Percentiles rank a stretch among this genome's conserved stretches.
These are phyloP conservation scores for Ligustrum vulgare DNA, from an alignment of 257 asterid species.

Conservation along the genomic window DNA sequence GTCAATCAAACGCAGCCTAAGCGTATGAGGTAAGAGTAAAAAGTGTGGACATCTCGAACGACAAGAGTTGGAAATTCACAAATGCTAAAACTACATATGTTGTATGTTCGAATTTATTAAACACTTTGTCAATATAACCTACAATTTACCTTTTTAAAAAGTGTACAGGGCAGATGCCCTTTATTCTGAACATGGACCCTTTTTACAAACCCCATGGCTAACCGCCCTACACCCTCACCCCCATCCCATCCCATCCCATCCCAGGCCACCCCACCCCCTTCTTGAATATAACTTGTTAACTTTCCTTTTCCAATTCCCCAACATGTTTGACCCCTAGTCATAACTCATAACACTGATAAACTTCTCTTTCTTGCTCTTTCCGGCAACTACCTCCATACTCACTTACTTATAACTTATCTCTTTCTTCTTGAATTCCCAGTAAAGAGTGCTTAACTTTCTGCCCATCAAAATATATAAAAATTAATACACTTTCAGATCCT, in stretches of 20 bases:
- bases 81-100: too few species aligned
- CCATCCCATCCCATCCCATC: neutral
- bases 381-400: neutral
- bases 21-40: conserved; percentile 4
- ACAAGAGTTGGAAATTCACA: too few species aligned
- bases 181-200: conserved; percentile 15
- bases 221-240: neutral
- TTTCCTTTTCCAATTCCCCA: conserved; percentile 9
- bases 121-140: too few species aligned
- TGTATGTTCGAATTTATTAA: too few species aligned
- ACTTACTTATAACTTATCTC: neutral
- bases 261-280: neutral
- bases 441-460: neutral
- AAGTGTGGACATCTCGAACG: too few species aligned
- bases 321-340: conserved; percentile 30
- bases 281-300: conserved; percentile 2
- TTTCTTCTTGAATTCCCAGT: neutral
- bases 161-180: conserved; percentile 34
- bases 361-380: conserved; percentile 12
- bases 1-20: too few species aligned
- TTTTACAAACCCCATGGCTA: neutral
- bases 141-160: too few species aligned
- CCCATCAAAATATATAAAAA: neutral
- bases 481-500: neutral
- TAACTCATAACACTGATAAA: neutral